phyloP scores from a whole-genome alignment of 1,284 basidiomycete genomes.

The Cutaneotrichosporon sp. region DNA sequence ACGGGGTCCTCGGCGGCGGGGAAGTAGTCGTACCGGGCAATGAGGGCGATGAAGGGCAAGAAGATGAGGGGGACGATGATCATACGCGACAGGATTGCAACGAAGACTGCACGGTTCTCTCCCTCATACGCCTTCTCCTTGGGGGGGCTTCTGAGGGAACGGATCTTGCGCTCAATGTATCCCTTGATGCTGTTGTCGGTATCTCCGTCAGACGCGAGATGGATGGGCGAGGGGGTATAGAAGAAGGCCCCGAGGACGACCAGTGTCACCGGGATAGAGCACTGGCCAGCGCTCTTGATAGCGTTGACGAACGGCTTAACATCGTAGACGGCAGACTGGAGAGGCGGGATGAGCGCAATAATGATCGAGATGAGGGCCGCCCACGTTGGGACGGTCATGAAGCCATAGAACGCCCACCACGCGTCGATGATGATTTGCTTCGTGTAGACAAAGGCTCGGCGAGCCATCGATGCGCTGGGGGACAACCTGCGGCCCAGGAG shows the following conservation, averaged over 20 bases:
- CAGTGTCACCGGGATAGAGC: constrained; percentile 82
- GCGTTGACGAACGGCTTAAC: constrained; percentile 68
- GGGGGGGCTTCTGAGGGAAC: constrained; percentile 10
- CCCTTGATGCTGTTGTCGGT: constrained; percentile 3
- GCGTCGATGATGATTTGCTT: constrained; percentile 42
- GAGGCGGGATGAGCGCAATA: constrained; percentile 70
- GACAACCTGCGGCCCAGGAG: constrained; percentile 9
- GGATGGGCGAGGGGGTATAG: constrained; percentile 49
- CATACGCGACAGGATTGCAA: constrained; percentile 72
- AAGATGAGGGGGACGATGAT: constrained; percentile 73
- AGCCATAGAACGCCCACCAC: constrained; percentile 56
- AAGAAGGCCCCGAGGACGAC: constrained; percentile 93
- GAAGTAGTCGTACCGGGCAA: constrained; percentile 61
- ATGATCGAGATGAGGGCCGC: constrained; percentile 71
- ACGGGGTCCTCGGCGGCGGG: constrained; percentile 49
- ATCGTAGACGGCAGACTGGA: constrained; percentile 64
- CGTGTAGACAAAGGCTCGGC: background rate
- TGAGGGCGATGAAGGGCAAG: constrained; percentile 64
- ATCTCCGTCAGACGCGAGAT: constrained; percentile 6
- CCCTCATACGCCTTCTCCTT: constrained; percentile 51
- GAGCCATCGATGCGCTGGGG: background rate
- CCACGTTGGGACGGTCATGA: constrained; percentile 84
- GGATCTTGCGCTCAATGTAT: constrained; percentile 34
- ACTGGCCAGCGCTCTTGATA: constrained; percentile 65
- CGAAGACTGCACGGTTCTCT: constrained; percentile 73